Evolutionary conservation across 192 early-diverging fungal species (phyloP).

Genomic region (Rhizophagus clarus): DNA sequence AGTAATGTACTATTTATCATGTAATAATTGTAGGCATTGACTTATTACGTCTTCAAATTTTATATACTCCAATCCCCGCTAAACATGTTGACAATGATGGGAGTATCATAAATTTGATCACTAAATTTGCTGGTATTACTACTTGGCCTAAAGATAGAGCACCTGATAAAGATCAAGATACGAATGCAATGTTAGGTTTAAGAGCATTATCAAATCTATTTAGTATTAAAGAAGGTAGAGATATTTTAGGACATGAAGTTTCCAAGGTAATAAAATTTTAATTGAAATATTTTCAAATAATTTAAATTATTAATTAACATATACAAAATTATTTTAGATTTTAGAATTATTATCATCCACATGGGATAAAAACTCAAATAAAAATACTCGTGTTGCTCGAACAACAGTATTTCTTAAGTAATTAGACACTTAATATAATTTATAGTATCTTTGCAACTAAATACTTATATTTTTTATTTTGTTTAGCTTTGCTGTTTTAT

Average conservation of each 20-base stretch:
- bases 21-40: slow-evolving; percentile 64
- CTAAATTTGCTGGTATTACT: neutral
- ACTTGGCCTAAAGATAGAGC: neutral
- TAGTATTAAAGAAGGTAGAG: slow-evolving; percentile 10
- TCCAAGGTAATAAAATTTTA: slow-evolving; percentile 6
- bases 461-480: neutral
- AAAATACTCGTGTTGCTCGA: slow-evolving; percentile 19
- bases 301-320: slow-evolving; percentile 5
- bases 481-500: slow-evolving; percentile 25
- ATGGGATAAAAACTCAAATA: slow-evolving; percentile 18
- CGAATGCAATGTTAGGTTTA: slow-evolving; percentile 20
- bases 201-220: slow-evolving; percentile 26
- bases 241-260: neutral
- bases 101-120: slow-evolving; percentile 11
- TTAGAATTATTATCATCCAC: slow-evolving; percentile 21
- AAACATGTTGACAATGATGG: neutral
- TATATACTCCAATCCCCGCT: slow-evolving; percentile 54
- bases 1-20: neutral
- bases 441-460: neutral
- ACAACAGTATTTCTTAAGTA: slow-evolving; percentile 28
- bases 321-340: slow-evolving; percentile 11
- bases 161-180: slow-evolving; percentile 28
- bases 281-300: neutral
- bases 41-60: slow-evolving; percentile 69
- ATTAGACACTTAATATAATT: neutral